A percentile compares a stretch with the other conserved stretches of the same genome.
phyloP scores from a whole-genome alignment of 805 yeast genomes.

The Komagataella pseudopastoris region DNA sequence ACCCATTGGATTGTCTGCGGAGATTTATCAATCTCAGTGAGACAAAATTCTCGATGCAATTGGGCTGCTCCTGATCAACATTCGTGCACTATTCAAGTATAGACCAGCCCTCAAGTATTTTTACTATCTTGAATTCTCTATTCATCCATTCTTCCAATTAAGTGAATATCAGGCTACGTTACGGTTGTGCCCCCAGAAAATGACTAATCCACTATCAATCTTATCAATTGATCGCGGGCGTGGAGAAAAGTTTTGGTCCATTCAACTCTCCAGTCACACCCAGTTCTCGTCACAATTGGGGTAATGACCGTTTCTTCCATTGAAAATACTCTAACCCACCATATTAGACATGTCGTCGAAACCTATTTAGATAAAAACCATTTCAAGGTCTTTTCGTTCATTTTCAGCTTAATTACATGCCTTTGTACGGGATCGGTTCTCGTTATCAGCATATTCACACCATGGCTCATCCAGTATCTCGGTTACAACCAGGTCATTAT shows the following conservation, averaged over 20 bases:
- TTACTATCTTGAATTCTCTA: too few relatives aligned
- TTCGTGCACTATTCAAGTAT: too few relatives aligned
- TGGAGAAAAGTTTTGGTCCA: background rate
- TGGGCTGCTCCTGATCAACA: too few relatives aligned
- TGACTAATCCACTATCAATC: background rate
- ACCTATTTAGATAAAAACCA: constrained; percentile 24
- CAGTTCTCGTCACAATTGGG: background rate
- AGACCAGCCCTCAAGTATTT: background rate
- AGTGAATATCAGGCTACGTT: background rate
- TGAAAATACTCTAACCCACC: constrained; percentile 27
- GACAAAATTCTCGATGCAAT: too few relatives aligned
- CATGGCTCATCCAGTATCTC: constrained; percentile 45
- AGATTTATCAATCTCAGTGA: too few relatives aligned
- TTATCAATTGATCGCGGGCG: background rate
- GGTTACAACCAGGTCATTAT: constrained; percentile 48
- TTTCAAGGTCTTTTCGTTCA: constrained; percentile 38
- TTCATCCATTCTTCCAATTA: too few relatives aligned
- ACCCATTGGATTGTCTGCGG: too few relatives aligned
- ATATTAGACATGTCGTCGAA: constrained; percentile 28
- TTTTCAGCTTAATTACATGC: constrained; percentile 47
- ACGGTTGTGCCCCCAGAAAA: background rate
- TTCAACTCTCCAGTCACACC: background rate
- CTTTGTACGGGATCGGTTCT: constrained; percentile 73
- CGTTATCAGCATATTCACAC: constrained; percentile 69
- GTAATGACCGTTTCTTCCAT: constrained; percentile 15